These are phyloP conservation scores for Colletotrichum viniferum DNA, from an alignment of 2,329 filamentous ascomycete species.

Conservation along the genomic window DNA sequence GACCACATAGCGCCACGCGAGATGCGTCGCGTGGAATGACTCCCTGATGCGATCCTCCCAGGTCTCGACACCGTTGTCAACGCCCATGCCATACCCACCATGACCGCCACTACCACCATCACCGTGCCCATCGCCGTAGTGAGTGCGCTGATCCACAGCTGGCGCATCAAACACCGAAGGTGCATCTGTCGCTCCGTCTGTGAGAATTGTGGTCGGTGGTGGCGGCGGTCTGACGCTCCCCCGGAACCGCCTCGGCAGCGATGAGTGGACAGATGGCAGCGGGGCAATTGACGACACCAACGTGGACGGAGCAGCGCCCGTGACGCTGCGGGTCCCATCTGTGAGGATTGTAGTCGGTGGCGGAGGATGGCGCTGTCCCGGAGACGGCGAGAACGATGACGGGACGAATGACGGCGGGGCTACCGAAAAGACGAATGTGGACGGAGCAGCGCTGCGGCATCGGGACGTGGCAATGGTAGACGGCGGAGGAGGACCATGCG, in stretches of 20 bases:
- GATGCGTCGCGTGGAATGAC: not conserved
- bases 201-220: not conserved
- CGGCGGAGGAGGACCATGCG: not conserved
- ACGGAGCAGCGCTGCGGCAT: not conserved
- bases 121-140: not conserved
- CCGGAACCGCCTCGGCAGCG: not conserved
- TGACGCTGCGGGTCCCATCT: not conserved
- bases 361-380: not conserved
- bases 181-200: not conserved
- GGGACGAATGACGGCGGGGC: not conserved
- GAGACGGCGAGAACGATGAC: not conserved
- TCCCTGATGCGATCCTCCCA: not conserved
- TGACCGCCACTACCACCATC: not conserved
- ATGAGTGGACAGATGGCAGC: not conserved
- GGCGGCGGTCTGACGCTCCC: not conserved
- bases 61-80: not conserved
- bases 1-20: not conserved
- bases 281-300: not conserved
- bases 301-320: not conserved
- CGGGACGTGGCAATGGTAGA: not conserved
- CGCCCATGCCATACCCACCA: not conserved
- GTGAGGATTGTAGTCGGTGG: not conserved
- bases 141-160: not conserved
- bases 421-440: not conserved
- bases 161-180: not conserved